Percentiles rank a stretch among this genome's conserved stretches.
Evolutionary conservation across 2,329 filamentous ascomycete genomes (phyloP).

Genomic region (Capronia americana): DNA sequence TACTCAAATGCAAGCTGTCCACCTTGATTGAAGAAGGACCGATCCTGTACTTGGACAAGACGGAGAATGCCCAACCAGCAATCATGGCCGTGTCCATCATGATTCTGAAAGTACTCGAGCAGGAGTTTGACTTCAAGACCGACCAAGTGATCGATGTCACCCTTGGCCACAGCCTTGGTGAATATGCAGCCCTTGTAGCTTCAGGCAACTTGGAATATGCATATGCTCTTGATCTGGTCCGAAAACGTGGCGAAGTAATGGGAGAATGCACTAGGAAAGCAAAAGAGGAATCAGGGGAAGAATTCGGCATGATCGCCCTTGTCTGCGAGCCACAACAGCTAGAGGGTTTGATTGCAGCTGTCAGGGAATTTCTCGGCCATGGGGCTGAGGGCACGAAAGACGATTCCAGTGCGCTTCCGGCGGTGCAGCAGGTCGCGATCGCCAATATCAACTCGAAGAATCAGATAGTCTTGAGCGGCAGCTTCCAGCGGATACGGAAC

Average conservation of each 20-base stretch:
- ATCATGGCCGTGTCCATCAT: conserved; percentile 95
- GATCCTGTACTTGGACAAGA: conserved; percentile 76
- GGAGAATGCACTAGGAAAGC: conserved; percentile 74
- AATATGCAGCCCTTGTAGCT: conserved; percentile 89
- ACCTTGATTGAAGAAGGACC: conserved; percentile 80
- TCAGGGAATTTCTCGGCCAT: conserved; percentile 79
- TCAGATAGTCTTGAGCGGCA: conserved; percentile 92
- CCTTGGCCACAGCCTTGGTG: conserved; percentile 87
- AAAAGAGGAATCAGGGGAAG: conserved; percentile 71
- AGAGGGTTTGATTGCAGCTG: conserved; percentile 70
- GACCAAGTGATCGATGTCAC: conserved; percentile 77
- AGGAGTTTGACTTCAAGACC: conserved; percentile 79
- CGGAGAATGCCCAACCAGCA: conserved; percentile 88
- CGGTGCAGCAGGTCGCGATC: conserved; percentile 85
- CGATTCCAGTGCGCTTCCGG: conserved; percentile 71
- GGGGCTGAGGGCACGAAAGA: conserved; percentile 69
- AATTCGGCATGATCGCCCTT: conserved; percentile 93
- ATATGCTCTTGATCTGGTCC: conserved; percentile 79
- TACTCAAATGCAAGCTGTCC: conserved; percentile 76
- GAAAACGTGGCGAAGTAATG: conserved; percentile 82
- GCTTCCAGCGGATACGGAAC: conserved; percentile 78
- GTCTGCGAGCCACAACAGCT: conserved; percentile 85
- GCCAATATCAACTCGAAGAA: conserved; percentile 96
- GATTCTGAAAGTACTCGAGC: conserved; percentile 84
- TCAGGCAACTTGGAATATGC: conserved; percentile 78